These are phyloP conservation scores for Rhododendron williamsianum DNA, from an alignment of 148 eudicot species.

Conservation along the genomic window DNA sequence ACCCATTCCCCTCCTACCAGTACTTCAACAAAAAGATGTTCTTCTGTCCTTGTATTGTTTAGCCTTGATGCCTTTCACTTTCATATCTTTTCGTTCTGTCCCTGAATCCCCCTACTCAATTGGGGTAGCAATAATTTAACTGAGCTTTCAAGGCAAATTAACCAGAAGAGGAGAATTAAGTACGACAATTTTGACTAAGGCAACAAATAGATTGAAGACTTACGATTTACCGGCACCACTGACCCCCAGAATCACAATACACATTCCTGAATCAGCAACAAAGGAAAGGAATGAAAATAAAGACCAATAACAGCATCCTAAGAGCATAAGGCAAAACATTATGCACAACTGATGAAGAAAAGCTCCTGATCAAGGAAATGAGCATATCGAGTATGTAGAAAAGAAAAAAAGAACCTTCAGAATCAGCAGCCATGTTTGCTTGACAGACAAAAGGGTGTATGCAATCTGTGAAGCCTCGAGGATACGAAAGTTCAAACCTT, in stretches of 20 bases:
- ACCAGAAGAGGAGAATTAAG: background rate
- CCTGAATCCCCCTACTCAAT: background rate
- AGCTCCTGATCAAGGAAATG: background rate
- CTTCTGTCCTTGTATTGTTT: background rate
- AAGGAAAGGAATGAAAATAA: background rate
- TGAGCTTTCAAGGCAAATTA: background rate
- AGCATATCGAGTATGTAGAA: background rate
- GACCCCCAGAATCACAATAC: slow-evolving; percentile 81
- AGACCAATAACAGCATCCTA: background rate
- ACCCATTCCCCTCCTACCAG: background rate
- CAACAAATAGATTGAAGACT: slow-evolving; percentile 21
- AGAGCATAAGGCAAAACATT: background rate
- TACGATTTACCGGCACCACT: slow-evolving; percentile 95
- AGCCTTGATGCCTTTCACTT: background rate
- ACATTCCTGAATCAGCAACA: slow-evolving; percentile 33
- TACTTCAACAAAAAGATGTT: too few relatives aligned
- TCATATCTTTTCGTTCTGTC: background rate
- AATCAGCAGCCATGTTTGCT: slow-evolving; percentile 12
- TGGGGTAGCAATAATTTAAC: background rate
- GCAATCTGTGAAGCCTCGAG: background rate
- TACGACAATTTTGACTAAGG: background rate
- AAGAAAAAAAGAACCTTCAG: slow-evolving; percentile 3
- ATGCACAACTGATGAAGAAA: background rate
- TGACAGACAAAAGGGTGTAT: background rate
- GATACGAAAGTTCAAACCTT: background rate